Percentiles rank a stretch among this genome's conserved stretches.
phyloP scores from a whole-genome alignment of 2,329 filamentous ascomycete genomes.

The Didymella pomorum region DNA sequence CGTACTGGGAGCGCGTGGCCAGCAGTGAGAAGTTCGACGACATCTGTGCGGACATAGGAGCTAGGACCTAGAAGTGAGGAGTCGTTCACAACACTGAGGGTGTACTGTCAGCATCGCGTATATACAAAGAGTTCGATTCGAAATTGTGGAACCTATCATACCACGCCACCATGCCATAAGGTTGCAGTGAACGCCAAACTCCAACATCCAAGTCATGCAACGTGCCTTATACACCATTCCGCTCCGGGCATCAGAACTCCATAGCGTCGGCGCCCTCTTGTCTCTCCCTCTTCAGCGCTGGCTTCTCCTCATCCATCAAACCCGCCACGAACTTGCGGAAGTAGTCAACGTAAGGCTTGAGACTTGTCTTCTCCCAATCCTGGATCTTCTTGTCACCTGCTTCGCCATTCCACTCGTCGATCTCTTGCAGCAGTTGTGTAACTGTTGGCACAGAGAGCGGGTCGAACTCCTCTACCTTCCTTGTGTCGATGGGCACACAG shows the following conservation, averaged over 20 bases:
- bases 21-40: neutral
- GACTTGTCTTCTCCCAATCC: conserved; percentile 96
- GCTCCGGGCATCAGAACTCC: conserved; percentile 65
- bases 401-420: conserved; percentile 76
- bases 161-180: neutral
- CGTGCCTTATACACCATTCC: neutral
- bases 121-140: neutral
- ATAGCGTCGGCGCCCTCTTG: conserved; percentile 65
- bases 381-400: conserved; percentile 65
- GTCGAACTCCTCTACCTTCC: conserved; percentile 80
- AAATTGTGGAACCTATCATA: neutral
- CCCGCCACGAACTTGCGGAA: conserved; percentile 83
- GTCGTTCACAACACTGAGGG: neutral
- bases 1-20: neutral
- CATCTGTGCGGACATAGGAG: neutral
- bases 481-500: conserved; percentile 90
- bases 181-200: neutral
- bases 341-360: conserved; percentile 91
- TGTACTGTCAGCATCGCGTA: neutral
- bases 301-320: conserved; percentile 77
- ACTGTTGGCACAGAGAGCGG: conserved; percentile 90
- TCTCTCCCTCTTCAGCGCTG: conserved; percentile 60
- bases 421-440: conserved; percentile 79
- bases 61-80: neutral
- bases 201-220: conserved; percentile 6